Conservation (phyloP, 352 stramenopile species). For the Globisporangium cystogenes region DNA sequence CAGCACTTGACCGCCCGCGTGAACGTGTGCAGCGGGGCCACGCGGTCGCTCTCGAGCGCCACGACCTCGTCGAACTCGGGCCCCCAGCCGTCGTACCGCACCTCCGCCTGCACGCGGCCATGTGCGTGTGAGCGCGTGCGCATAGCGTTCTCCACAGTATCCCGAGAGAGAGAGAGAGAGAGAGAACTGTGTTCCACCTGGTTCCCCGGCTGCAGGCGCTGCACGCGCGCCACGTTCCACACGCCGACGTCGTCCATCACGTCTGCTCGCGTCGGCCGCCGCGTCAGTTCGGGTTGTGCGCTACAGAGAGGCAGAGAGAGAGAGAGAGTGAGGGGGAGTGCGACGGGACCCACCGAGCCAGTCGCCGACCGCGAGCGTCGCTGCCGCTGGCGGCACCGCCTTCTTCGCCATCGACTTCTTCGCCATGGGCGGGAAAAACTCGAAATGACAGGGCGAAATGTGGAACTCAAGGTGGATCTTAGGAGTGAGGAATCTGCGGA, state of each 20-base stretch:
- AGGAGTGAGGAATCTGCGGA: too few relatives aligned
- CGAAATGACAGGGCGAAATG: background rate
- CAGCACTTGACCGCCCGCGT: constrained; percentile 76
- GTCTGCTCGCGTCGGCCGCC: too few relatives aligned
- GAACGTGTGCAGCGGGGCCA: constrained; percentile 71
- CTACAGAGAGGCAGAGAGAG: too few relatives aligned
- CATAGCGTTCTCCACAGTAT: too few relatives aligned
- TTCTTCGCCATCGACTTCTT: background rate
- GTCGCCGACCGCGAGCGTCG: constrained; percentile 7
- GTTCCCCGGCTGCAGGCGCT: constrained; percentile 17
- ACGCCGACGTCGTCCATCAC: constrained; percentile 55
- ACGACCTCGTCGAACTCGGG: constrained; percentile 54
- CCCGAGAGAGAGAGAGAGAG: too few relatives aligned
- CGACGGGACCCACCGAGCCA: constrained; percentile 8
- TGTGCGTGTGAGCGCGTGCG: background rate
- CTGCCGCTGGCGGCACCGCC: background rate
- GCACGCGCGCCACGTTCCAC: constrained; percentile 62
- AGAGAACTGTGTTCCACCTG: background rate
- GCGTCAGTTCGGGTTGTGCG: too few relatives aligned
- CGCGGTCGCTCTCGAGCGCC: constrained; percentile 39
- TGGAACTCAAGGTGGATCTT: too few relatives aligned
- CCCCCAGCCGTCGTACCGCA: constrained; percentile 67
- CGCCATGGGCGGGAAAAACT: background rate
- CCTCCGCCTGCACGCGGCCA: constrained; percentile 26
- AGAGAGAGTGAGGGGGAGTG: too few relatives aligned